Conservation (phyloP, 2,329 filamentous ascomycete species). For the Fusarium keratoplasticum region DNA sequence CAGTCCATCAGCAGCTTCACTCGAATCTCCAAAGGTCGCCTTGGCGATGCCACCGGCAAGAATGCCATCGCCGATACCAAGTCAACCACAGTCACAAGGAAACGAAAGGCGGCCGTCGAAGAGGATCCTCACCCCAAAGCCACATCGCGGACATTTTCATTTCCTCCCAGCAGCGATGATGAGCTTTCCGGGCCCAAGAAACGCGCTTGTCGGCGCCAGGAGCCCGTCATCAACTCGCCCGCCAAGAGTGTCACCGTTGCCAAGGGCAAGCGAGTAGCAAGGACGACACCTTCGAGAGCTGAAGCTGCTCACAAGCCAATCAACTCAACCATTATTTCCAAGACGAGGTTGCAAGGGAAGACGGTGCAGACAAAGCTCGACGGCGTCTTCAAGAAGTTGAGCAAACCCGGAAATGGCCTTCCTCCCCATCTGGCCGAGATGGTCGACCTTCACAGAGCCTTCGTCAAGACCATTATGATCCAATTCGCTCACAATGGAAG, state of each 20-base stretch:
- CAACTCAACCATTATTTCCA: constrained; percentile 47
- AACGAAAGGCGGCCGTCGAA: constrained; percentile 51
- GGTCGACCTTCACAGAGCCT: constrained; percentile 72
- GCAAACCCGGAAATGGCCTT: constrained; percentile 48
- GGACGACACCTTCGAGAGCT: constrained; percentile 44
- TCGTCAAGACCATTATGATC: constrained; percentile 75
- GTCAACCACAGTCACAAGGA: constrained; percentile 43
- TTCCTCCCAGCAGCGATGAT: constrained; percentile 50
- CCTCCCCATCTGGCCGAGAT: constrained; percentile 69
- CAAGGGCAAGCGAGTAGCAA: constrained; percentile 50
- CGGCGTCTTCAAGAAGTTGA: constrained; percentile 53
- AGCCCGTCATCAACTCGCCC: constrained; percentile 26
- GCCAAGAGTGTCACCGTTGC: constrained; percentile 12
- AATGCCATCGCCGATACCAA: constrained; percentile 46
- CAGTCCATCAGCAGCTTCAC: constrained; percentile 58
- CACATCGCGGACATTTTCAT: constrained; percentile 47
- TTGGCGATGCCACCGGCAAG: constrained; percentile 47
- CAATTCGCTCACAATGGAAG: constrained; percentile 77
- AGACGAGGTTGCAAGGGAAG: constrained; percentile 45
- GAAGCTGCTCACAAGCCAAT: constrained; percentile 47
- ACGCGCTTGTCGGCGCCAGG: constrained; percentile 44
- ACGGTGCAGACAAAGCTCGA: constrained; percentile 53
- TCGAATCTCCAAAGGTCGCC: constrained; percentile 59
- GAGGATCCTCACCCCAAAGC: constrained; percentile 43
- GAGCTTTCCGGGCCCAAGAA: constrained; percentile 41